A percentile compares a stretch with the other conserved stretches of the same genome.
Evolutionary conservation across 495 filamentous ascomycete genomes (phyloP).

Genomic region (Aspergillus taichungensis): DNA sequence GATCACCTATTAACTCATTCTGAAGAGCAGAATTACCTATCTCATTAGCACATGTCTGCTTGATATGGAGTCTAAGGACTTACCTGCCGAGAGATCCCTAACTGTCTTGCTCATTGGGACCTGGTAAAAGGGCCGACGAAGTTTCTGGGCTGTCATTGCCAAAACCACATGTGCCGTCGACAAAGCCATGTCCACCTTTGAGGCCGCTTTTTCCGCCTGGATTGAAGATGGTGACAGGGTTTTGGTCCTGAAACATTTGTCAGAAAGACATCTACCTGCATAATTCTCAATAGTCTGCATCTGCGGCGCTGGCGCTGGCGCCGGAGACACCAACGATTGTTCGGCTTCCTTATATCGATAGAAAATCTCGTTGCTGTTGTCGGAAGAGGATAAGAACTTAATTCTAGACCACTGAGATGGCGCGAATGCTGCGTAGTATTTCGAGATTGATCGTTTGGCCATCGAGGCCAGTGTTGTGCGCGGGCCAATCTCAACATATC

Average conservation of each 20-base stretch:
- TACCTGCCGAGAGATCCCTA: slow-evolving; percentile 17
- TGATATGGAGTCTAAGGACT: neutral
- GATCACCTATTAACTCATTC: slow-evolving; percentile 87
- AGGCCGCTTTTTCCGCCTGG: neutral
- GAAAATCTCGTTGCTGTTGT: slow-evolving; percentile 6
- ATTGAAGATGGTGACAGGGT: neutral
- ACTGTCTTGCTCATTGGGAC: slow-evolving; percentile 12
- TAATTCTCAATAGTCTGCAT: too few species aligned
- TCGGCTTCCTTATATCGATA: slow-evolving; percentile 6
- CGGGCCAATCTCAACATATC: slow-evolving; percentile 94
- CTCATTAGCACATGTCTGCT: neutral
- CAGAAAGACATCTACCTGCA: neutral
- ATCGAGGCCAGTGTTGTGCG: slow-evolving; percentile 93
- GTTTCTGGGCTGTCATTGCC: slow-evolving; percentile 16
- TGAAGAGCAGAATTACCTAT: slow-evolving; percentile 91
- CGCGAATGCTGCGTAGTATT: slow-evolving; percentile 86
- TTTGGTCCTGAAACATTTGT: neutral
- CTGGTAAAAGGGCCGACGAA: slow-evolving; percentile 15
- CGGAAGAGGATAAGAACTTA: slow-evolving; percentile 11
- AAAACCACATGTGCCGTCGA: slow-evolving; percentile 12
- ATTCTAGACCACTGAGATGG: slow-evolving; percentile 1
- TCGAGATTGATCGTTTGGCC: slow-evolving; percentile 87
- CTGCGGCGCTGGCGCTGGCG: too few species aligned
- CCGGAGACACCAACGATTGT: too few species aligned
- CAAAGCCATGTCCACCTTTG: slow-evolving; percentile 6